A percentile compares a stretch with the other conserved stretches of the same genome.
Evolutionary conservation across 2,329 filamentous ascomycete species (phyloP).

Genomic region (Penicillium sp.): DNA sequence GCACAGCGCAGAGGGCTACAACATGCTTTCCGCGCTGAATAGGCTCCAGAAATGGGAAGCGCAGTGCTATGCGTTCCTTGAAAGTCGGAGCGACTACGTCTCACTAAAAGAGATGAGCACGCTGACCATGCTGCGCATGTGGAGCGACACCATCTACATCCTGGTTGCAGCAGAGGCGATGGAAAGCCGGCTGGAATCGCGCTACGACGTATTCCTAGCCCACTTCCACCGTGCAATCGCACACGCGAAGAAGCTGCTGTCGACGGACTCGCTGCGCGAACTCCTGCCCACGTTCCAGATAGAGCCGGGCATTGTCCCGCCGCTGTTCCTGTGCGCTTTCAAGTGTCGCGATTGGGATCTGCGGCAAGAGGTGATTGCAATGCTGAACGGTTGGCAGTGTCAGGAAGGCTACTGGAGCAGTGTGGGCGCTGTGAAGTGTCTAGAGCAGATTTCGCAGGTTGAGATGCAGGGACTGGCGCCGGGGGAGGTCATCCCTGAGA

Average conservation of each 20-base stretch:
- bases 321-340: slow-evolving; percentile 29
- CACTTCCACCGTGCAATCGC: slow-evolving; percentile 10
- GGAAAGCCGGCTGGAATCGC: slow-evolving; percentile 6
- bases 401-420: slow-evolving; percentile 15
- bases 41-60: slow-evolving; percentile 3
- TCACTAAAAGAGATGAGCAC: slow-evolving; percentile 5
- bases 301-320: slow-evolving; percentile 28
- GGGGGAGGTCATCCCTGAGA: slow-evolving; percentile 9
- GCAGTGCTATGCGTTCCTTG: not conserved
- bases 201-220: slow-evolving; percentile 10
- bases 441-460: slow-evolving; percentile 10
- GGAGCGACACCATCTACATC: slow-evolving; percentile 13
- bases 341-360: slow-evolving; percentile 29
- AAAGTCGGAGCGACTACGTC: not conserved
- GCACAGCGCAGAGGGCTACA: not conserved
- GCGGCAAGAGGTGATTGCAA: slow-evolving; percentile 8
- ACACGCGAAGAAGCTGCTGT: slow-evolving; percentile 3
- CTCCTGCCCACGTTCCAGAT: slow-evolving; percentile 18
- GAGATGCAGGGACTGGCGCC: slow-evolving; percentile 8
- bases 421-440: not conserved
- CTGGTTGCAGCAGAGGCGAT: not conserved
- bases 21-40: not conserved
- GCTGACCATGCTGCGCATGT: slow-evolving; percentile 12
- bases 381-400: slow-evolving; percentile 8
- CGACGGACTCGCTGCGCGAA: not conserved